Conservation (phyloP, 2,329 filamentous ascomycete species). For the Samsoniella hepiali region DNA sequence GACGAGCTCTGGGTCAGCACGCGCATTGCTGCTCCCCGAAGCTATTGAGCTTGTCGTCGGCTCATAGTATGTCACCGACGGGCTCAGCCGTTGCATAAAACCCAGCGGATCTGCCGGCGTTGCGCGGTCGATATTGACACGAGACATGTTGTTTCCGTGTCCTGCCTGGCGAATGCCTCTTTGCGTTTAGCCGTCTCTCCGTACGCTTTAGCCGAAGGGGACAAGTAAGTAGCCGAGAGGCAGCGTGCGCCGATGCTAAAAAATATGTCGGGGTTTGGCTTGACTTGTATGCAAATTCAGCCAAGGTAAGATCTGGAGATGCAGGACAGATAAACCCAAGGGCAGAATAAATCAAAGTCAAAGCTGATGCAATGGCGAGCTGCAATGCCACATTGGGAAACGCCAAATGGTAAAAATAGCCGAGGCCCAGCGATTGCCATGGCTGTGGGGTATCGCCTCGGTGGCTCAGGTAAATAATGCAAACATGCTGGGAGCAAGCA, state of each 20-base stretch:
- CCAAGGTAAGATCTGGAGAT: neutral
- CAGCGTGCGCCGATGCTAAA: neutral
- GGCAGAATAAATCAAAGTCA: neutral
- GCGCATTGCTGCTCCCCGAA: neutral
- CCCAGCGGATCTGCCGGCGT: neutral
- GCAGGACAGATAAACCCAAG: neutral
- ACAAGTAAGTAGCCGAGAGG: neutral
- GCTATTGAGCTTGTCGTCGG: slow-evolving; percentile 19
- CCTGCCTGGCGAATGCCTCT: neutral
- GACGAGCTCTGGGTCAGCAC: slow-evolving; percentile 43
- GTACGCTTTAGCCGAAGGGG: neutral
- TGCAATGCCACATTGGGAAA: neutral
- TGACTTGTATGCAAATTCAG: neutral
- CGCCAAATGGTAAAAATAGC: neutral
- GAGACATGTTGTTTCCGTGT: neutral
- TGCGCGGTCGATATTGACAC: neutral
- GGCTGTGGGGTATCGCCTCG: neutral
- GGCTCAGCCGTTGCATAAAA: slow-evolving; percentile 29
- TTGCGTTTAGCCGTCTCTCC: neutral
- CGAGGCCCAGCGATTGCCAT: slow-evolving; percentile 1
- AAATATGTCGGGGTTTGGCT: neutral
- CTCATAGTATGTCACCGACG: slow-evolving; percentile 35
- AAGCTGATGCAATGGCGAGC: neutral
- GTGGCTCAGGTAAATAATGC: no score
- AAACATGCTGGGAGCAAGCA: no score